Conservation (phyloP, 768 basidiomycete genomes). For the Podaxis pistillaris region DNA sequence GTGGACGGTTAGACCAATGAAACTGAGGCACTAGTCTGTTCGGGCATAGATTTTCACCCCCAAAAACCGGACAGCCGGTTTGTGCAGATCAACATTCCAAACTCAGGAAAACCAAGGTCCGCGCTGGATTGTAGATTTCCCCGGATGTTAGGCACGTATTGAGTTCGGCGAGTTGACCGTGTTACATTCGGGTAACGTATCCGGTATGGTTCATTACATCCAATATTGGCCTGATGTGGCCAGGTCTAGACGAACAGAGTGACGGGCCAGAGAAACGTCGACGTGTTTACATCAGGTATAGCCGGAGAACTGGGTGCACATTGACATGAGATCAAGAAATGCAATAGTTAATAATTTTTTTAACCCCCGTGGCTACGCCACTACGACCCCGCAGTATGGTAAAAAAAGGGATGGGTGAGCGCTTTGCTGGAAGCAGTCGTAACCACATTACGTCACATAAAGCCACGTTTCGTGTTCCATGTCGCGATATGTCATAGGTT, state of each 20-base stretch:
- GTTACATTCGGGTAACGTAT: background rate
- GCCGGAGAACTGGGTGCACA: background rate
- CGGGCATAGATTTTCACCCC: background rate
- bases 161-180: background rate
- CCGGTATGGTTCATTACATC: background rate
- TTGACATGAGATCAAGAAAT: background rate
- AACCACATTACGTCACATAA: background rate
- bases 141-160: background rate
- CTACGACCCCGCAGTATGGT: background rate
- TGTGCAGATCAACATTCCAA: background rate
- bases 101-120: background rate
- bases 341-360: background rate
- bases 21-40: background rate
- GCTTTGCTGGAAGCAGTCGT: background rate
- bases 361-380: background rate
- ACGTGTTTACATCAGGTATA: background rate
- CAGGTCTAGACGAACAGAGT: background rate
- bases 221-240: background rate
- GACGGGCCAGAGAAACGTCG: background rate
- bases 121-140: background rate
- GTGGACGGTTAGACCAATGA: background rate
- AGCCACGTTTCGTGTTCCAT: no score
- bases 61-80: background rate
- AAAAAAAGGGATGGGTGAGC: background rate
- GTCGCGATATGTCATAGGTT: no score